Conservation (phyloP, 108 stramenopile genomes). For the Nannochloropsis granulata region DNA sequence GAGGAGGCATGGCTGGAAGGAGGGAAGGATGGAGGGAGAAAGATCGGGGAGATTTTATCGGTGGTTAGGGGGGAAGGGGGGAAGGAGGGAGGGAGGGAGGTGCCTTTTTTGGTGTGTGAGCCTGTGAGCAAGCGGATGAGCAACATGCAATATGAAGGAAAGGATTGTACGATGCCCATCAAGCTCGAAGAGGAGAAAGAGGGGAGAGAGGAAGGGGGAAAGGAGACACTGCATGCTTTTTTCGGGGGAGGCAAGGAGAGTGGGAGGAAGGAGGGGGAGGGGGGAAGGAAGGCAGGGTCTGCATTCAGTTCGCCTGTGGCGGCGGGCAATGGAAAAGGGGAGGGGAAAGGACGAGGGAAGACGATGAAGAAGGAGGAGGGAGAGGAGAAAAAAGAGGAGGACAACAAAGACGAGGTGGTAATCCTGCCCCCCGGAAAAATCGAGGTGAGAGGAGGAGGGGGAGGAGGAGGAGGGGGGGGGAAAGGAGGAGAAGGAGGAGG, state of each 20-base stretch:
- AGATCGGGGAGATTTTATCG: background rate
- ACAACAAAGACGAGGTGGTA: too few species aligned
- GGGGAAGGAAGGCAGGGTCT: background rate
- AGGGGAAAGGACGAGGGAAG: background rate
- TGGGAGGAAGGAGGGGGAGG: background rate
- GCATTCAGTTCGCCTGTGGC: background rate
- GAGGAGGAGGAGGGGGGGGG: too few species aligned
- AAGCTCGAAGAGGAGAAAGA: background rate
- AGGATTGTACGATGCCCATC: constrained; percentile 5
- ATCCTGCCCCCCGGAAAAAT: too few species aligned
- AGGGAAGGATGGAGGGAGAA: background rate
- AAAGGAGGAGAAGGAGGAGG: too few species aligned
- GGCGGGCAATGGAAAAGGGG: background rate
- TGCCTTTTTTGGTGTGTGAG: background rate
- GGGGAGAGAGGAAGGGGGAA: background rate
- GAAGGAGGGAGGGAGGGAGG: background rate
- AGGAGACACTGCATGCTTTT: background rate
- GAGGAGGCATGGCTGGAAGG: constrained; percentile 9
- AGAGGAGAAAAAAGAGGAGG: too few species aligned
- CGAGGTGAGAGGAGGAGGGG: too few species aligned
- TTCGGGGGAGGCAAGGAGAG: background rate
- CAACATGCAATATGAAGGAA: background rate
- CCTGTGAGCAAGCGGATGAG: constrained; percentile 20
- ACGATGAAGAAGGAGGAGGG: too few species aligned
- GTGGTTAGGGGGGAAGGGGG: background rate